Evolutionary conservation across 2,329 filamentous ascomycete genomes (phyloP), one percentile per base, ranked within the genome.

Genomic region (Leptoxyphium fumago): DNA sequence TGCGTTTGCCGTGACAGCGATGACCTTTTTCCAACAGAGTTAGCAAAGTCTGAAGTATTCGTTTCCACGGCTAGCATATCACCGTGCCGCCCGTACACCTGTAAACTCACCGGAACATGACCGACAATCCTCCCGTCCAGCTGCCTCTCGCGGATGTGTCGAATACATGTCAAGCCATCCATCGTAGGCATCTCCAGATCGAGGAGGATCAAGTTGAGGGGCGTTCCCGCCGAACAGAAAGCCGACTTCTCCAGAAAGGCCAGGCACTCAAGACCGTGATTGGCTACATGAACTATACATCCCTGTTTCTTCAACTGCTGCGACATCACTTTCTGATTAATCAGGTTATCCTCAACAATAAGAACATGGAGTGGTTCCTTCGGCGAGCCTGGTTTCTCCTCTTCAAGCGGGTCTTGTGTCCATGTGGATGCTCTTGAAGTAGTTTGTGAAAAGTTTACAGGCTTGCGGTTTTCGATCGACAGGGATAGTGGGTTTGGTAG

Each of bases 101-200:
- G 4, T 9, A 15, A 13, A 36, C 32, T 36, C 9, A 36, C 32
- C 1, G 52, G 52, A 2, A 59, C 45, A 39, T 51, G 50, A 1
- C 41, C 29, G n/a, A 7, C 45, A 38, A 49, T 45, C 15, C 38
- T 43, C 40, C 43, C 42, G 14, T 45, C 39, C 9, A 41, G 21
- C 41, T 59, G 51, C 40, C 51, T 46, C n/a, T 52, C 48, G n/a
- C 56, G 44, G 38, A 59, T 58, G 13, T 43, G 43, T 10, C 49
- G 41, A 2, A 52, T 46, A 38, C 55, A 57, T 3, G 48, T 52
- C 5, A 57, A 40, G 8, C 56, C 56, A 36, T 57, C 50, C 47
- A 55, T 55, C n/a, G 56, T 48, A 2, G 56, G 56, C 56, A 59
- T 59, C 45, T 59, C 56, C 15, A 58, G 48, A 40, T 59, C 57